Evolutionary conservation across 192 early-diverging fungal genomes (phyloP).

Genomic region (Umbelopsis sp.): DNA sequence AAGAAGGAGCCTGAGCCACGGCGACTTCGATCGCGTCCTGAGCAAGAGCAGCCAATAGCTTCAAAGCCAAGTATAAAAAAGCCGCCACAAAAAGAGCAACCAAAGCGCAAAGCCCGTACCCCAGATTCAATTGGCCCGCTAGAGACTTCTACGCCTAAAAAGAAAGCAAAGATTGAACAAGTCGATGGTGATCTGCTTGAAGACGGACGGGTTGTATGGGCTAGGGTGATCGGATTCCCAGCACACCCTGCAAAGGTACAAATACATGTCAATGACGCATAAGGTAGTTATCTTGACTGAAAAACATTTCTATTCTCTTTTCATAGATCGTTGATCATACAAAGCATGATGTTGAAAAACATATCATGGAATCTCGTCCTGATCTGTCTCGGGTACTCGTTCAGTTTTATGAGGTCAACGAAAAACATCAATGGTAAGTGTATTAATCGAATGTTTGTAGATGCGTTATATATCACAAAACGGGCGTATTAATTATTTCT

Average conservation of each 20-base stretch:
- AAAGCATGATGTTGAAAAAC: conserved; percentile 33
- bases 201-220: conserved; percentile 51
- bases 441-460: background rate
- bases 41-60: background rate
- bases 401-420: conserved; percentile 31
- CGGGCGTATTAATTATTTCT: background rate
- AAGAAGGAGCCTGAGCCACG: background rate
- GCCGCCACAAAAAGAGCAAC: background rate
- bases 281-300: background rate
- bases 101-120: background rate
- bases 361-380: conserved; percentile 20
- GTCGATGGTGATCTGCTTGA: conserved; percentile 19
- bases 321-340: conserved; percentile 47
- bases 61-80: background rate
- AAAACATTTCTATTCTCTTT: no score
- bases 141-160: background rate
- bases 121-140: background rate
- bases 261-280: background rate
- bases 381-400: conserved; percentile 13
- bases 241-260: conserved; percentile 55
- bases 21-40: background rate
- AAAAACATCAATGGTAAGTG: conserved; percentile 32
- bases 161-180: conserved; percentile 23
- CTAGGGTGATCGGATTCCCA: conserved; percentile 57
- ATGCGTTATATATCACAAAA: background rate